Evolutionary conservation across 495 filamentous ascomycete species (phyloP).

Genomic region (Neurospora terricola): DNA sequence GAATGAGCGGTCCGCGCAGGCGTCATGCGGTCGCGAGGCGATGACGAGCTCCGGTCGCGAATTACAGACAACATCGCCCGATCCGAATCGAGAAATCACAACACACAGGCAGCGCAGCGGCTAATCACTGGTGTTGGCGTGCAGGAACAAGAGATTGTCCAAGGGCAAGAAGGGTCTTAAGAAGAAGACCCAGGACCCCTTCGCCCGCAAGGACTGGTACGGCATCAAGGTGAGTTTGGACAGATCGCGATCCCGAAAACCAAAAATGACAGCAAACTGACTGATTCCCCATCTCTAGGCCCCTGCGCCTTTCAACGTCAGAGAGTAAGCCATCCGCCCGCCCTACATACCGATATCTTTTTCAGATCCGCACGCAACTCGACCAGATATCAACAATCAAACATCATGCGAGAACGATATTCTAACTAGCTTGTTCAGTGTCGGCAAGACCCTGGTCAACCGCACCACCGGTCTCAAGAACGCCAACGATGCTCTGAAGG

Average conservation of each 20-base stretch:
- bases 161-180: constrained; percentile 99
- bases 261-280: constrained; percentile 6
- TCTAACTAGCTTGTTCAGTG: constrained; percentile 49
- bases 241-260: neutral
- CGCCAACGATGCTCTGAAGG: constrained; percentile 97
- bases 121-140: constrained; percentile 35
- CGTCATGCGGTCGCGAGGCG: neutral
- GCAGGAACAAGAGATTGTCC: constrained; percentile 99
- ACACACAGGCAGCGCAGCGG: constrained; percentile 12
- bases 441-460: constrained; percentile 98
- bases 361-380: neutral
- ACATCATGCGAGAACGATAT: constrained; percentile 5
- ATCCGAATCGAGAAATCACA: neutral
- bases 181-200: constrained; percentile 97
- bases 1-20: neutral
- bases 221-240: constrained; percentile 69
- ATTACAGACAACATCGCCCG: constrained; percentile 7
- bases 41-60: constrained; percentile 1
- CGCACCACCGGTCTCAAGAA: constrained; percentile 98
- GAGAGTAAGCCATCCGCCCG: constrained; percentile 66
- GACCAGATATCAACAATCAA: neutral
- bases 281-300: constrained; percentile 45
- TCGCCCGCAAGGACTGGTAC: constrained; percentile 98
- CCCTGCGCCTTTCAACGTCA: constrained; percentile 85
- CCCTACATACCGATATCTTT: constrained; percentile 2